phyloP scores from a whole-genome alignment of 2,329 filamentous ascomycete genomes.

The Escovopsis weberi region DNA sequence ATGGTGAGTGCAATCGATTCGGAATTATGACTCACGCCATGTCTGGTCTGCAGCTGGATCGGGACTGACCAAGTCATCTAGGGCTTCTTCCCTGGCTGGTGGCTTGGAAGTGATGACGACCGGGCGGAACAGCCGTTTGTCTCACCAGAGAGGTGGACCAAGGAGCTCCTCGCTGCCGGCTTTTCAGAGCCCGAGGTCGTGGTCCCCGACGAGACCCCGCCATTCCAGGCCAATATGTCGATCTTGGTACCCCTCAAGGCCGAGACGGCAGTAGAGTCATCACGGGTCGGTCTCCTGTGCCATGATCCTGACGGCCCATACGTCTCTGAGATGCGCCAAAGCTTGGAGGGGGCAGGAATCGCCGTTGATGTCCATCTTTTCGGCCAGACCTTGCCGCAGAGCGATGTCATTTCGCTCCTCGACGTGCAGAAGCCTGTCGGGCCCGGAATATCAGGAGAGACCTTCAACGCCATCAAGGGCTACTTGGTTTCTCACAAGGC shows the following conservation, averaged over 20 bases:
- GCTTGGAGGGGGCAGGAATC: not conserved
- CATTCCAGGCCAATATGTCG: slow-evolving; percentile 6
- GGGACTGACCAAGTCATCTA: slow-evolving; percentile 2
- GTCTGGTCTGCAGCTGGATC: not conserved
- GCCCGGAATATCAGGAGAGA: not conserved
- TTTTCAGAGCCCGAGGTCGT: slow-evolving; percentile 8
- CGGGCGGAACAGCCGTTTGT: slow-evolving; percentile 15
- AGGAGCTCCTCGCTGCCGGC: slow-evolving; percentile 12
- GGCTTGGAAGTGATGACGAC: slow-evolving; percentile 17
- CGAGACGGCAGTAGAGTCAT: not conserved
- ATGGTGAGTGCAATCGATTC: slow-evolving; percentile 5
- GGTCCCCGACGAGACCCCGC: slow-evolving; percentile 8
- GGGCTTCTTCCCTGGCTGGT: slow-evolving; percentile 20
- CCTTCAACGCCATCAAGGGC: not conserved
- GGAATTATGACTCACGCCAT: not conserved
- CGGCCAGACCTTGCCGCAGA: slow-evolving; percentile 1
- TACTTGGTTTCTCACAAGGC: not conserved
- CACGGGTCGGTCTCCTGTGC: not conserved
- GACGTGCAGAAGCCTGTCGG: slow-evolving; percentile 1
- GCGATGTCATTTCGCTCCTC: slow-evolving; percentile 2
- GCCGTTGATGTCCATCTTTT: slow-evolving; percentile 1
- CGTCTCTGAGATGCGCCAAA: not conserved
- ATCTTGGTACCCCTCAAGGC: slow-evolving; percentile 1
- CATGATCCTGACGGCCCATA: not conserved
- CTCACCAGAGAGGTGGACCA: slow-evolving; percentile 11